phyloP scores from a whole-genome alignment of 1,139 yeast species.

The Pichia sp. region DNA sequence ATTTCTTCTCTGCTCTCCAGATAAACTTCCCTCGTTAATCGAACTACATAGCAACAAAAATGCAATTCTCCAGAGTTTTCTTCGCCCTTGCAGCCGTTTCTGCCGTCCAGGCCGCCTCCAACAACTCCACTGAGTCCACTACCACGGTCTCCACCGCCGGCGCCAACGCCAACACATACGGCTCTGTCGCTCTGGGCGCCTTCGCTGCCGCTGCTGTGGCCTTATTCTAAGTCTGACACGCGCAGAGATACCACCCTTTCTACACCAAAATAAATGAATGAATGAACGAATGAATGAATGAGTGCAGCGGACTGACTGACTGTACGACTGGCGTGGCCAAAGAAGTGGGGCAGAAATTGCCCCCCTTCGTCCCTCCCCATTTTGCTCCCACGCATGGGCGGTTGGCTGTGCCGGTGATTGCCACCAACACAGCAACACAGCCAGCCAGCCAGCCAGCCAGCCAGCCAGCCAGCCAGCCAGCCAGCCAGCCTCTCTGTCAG shows the following conservation, averaged over 20 bases:
- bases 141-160: conserved; percentile 34
- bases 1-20: neutral
- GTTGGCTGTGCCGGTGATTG: too few relatives aligned
- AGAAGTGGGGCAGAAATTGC: too few relatives aligned
- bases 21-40: conserved; percentile 9
- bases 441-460: too few relatives aligned
- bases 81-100: conserved; percentile 42
- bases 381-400: too few relatives aligned
- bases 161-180: conserved; percentile 39
- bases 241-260: too few relatives aligned
- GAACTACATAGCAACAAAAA: conserved; percentile 29
- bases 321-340: too few relatives aligned
- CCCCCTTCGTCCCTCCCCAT: too few relatives aligned
- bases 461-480: neutral
- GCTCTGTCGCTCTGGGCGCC: conserved; percentile 66
- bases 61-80: conserved; percentile 58
- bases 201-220: conserved; percentile 74
- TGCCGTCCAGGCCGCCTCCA: conserved; percentile 43
- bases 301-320: too few relatives aligned
- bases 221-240: conserved; percentile 45
- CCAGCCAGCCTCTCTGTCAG: too few relatives aligned
- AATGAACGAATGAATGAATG: too few relatives aligned
- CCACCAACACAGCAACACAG: too few relatives aligned
- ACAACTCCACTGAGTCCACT: conserved; percentile 26
- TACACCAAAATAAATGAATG: too few relatives aligned